These are phyloP conservation scores for Comarum palustre DNA, from an alignment of 306 rosid genomes.

Conservation along the genomic window DNA sequence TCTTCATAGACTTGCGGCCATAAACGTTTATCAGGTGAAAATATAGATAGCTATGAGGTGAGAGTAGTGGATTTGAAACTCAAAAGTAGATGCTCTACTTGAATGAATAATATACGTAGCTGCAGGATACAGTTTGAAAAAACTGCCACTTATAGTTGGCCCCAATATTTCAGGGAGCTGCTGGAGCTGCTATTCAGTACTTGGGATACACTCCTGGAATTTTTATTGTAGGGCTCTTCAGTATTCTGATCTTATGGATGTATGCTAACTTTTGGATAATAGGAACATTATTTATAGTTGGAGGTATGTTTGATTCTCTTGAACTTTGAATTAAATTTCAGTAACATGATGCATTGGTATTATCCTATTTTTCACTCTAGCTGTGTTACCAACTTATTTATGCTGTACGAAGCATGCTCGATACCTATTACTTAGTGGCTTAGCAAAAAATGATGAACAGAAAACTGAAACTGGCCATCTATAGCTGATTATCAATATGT, in stretches of 20 bases:
- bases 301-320: constrained; percentile 54
- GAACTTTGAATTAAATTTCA: constrained; percentile 5
- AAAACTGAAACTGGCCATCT: neutral
- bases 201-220: constrained; percentile 96
- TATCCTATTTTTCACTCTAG: neutral
- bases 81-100: constrained; percentile 8
- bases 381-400: neutral
- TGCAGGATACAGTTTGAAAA: constrained; percentile 8
- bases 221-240: constrained; percentile 87
- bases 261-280: constrained; percentile 97
- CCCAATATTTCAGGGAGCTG: constrained; percentile 66
- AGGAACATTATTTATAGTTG: constrained; percentile 80
- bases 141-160: constrained; percentile 34
- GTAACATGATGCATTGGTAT: neutral
- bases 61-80: constrained; percentile 4
- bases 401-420: neutral
- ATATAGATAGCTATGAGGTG: constrained; percentile 10
- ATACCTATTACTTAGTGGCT: neutral
- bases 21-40: neutral
- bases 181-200: constrained; percentile 78
- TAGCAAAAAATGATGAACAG: neutral
- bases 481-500: neutral
- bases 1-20: neutral
- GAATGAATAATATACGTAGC: constrained; percentile 4
- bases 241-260: constrained; percentile 92